phyloP scores from a whole-genome alignment of 495 filamentous ascomycete genomes.

The Penicillium robsamsonii region DNA sequence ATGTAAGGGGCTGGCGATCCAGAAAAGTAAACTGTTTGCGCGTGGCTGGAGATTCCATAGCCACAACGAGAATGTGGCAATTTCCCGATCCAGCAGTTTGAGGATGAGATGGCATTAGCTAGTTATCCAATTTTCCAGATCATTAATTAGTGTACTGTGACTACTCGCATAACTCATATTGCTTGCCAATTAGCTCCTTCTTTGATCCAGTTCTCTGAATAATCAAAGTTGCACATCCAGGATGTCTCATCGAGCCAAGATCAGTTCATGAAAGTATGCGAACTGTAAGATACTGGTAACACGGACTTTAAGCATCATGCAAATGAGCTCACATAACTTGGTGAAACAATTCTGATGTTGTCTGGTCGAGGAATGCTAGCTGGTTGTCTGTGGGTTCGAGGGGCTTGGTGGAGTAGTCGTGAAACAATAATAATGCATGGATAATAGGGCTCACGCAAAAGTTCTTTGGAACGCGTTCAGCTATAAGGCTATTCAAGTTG shows the following conservation, averaged over 20 bases:
- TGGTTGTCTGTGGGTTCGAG: background rate
- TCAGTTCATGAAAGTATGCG: background rate
- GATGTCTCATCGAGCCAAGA: no score
- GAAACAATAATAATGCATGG: background rate
- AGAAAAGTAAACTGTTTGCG: slow-evolving; percentile 7
- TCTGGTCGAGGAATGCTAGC: background rate
- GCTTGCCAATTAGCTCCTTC: background rate
- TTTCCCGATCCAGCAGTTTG: background rate
- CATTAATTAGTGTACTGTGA: background rate
- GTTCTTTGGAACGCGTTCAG: background rate
- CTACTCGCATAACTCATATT: background rate
- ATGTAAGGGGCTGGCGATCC: slow-evolving; percentile 1
- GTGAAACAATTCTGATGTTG: background rate
- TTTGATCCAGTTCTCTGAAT: background rate
- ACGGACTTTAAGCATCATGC: background rate
- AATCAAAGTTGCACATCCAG: background rate
- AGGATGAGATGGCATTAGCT: background rate
- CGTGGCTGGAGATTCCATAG: slow-evolving; percentile 17
- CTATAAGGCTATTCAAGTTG: background rate
- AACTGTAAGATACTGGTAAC: background rate
- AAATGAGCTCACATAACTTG: background rate
- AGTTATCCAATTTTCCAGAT: background rate
- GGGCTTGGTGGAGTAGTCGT: background rate
- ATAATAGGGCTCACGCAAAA: background rate
- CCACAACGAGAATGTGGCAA: slow-evolving; percentile 15